Base-by-base conservation (phyloP, 2,329 filamentous ascomycete species). In the Blastomyces percursus region DNA sequence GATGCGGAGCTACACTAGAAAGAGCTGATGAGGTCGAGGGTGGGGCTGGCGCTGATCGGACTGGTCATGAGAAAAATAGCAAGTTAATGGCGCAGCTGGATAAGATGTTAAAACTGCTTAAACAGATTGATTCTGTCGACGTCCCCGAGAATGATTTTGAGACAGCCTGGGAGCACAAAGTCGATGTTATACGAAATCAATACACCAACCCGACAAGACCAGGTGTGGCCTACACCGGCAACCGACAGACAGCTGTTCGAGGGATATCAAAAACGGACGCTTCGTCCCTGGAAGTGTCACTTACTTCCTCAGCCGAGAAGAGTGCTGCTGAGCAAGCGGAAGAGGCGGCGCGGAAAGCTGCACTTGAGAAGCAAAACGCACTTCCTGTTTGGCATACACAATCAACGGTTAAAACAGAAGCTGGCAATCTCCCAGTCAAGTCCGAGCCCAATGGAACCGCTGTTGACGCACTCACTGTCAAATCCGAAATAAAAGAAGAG, bases 1-100 rank as follows among this genome's bases (percentile, higher is more conserved):
- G 86, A 59, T 99, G 94, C 76, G 80, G 82, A 24, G 71, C 72
- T 35, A 71, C 77, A 40, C 71, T 80, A 11, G 76, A 77, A 57
- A 73, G 76, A 14, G 77, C 77, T 0, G 77, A 78, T 65, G 76
- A 78, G 54, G 74, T 78, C 50, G 75, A 78, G 59, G 75, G 77
- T 40, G 72, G 71, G 16, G 71, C 76, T 50, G 76, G 74, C 2
- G 74, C 76, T 54, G 76, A 78, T 38, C 72, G 76, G n/a, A 77
- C 75, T 0, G 78, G 78, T 12, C 78, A 80, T 66, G 78, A 80
- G 64, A 80, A 80, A 66, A 79, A 80, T 65, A 77, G 76, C 66
- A 77, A 76, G 63, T 71, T 81, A 8, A 79, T 79, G 76, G 75
- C 75, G 16, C 79, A 80, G 64, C 71, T 80, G 38, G 76, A 78